phyloP scores from a whole-genome alignment of 768 basidiomycete species.

The Suillus subluteus region DNA sequence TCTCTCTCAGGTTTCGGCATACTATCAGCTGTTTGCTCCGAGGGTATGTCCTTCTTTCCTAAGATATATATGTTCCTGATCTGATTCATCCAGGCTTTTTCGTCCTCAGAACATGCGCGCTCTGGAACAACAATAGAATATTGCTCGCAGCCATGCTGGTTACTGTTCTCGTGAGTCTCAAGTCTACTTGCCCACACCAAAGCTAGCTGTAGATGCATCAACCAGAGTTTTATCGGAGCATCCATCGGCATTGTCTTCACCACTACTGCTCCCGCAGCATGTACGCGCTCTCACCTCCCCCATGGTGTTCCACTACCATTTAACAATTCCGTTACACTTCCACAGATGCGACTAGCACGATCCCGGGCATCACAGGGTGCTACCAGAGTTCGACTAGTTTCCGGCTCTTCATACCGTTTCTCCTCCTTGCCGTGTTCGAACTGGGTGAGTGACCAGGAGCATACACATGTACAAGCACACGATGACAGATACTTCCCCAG shows the following conservation, averaged over 20 bases:
- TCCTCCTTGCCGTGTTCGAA: not conserved
- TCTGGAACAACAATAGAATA: not conserved
- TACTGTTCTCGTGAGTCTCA: not conserved
- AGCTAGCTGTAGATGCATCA: not conserved
- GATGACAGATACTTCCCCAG: not conserved
- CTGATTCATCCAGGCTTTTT: not conserved
- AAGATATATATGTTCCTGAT: not conserved
- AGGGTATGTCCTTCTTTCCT: not conserved
- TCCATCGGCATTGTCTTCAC: not conserved
- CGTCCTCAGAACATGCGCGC: not conserved
- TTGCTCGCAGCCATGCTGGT: not conserved
- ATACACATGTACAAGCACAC: not conserved
- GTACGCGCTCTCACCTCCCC: not conserved
- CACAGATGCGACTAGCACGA: not conserved
- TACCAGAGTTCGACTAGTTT: not conserved
- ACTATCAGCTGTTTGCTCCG: not conserved
- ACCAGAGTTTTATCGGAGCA: not conserved
- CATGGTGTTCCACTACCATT: not conserved
- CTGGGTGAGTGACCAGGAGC: not conserved
- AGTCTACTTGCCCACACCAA: not conserved
- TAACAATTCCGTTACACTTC: not conserved
- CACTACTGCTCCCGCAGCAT: not conserved
- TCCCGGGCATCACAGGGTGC: conserved; percentile 1
- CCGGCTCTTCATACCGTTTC: not conserved
- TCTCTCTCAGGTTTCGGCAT: not conserved